Conservation (phyloP, 305 asterid species). For the Ajuga reptans region DNA sequence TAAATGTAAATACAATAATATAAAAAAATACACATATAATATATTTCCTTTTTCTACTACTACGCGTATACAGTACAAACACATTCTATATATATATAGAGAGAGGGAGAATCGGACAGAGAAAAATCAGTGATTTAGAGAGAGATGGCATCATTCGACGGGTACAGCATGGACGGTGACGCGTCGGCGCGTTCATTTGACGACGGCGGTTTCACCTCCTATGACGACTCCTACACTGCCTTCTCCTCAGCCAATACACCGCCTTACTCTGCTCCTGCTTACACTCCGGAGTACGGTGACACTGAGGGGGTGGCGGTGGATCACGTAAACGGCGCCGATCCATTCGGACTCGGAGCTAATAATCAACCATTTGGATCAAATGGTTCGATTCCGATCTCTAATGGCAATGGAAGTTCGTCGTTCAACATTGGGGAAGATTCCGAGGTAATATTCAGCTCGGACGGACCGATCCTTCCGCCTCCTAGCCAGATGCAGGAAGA, state of each 20-base stretch:
- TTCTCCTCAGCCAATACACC: slow-evolving; percentile 51
- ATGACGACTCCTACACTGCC: slow-evolving; percentile 40
- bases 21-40: not conserved
- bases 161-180: slow-evolving; percentile 60
- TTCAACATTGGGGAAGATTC: slow-evolving; percentile 47
- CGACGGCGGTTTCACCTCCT: slow-evolving; percentile 47
- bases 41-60: not conserved
- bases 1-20: too few species aligned
- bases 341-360: slow-evolving; percentile 50
- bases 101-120: not conserved
- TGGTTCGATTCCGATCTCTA: slow-evolving; percentile 51
- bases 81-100: not conserved
- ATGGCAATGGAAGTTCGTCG: slow-evolving; percentile 55
- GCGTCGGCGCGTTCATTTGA: slow-evolving; percentile 40
- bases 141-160: slow-evolving; percentile 64
- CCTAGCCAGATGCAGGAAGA: slow-evolving; percentile 54
- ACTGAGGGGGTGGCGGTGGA: slow-evolving; percentile 47
- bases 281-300: slow-evolving; percentile 43
- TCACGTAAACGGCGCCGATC: slow-evolving; percentile 56
- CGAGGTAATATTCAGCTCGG: slow-evolving; percentile 57
- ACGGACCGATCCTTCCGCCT: slow-evolving; percentile 59
- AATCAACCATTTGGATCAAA: slow-evolving; percentile 39
- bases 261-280: slow-evolving; percentile 36
- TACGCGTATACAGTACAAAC: too few species aligned
- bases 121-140: slow-evolving; percentile 14